Evolutionary conservation across 2,329 filamentous ascomycete species (phyloP), one percentile per base, ranked within the genome.

Genomic region (Drechslerella stenobrocha): DNA sequence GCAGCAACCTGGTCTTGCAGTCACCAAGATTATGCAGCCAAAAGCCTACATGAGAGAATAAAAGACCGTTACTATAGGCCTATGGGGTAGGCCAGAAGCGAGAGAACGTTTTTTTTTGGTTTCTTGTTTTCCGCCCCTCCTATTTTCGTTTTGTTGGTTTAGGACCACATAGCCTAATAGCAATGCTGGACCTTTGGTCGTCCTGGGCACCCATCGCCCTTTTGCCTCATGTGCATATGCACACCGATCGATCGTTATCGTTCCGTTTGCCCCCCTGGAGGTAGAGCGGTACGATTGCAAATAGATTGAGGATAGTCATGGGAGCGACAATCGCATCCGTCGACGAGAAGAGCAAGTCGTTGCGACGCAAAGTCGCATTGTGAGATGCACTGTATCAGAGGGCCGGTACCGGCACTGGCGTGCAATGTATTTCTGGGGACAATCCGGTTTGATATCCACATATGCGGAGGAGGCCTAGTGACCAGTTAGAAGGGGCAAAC

Each of bases 1-100:
- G 60, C 60, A 66, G 45, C 40, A 66, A 66, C 60, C 60, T 66
- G 42, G 60, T 66, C 60, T 45, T 26, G 46, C 60, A 48, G 60
- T 66, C 60, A 66, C 60, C 53, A 45, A 42, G 60, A 59, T 59
- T 67, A 67, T 60, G 53, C 53, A 59, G 26, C 42, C 47, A 18
- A 42, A 20, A 42, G 15, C n/a, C 37, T 42, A 18, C 37, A 20
- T 42, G 9, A n/a, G 15, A 42, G 37, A 42, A 42, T 42, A 59
- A 56, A 60, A 59, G n/a, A 67, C 63, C n/a, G 55, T 55, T 52
- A 42, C 28, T 59, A 53, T 47, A 23, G 44, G 28, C 24, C 23
- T 32, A 28, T 45, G 45, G 50, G 18, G 50, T 48, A 55, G 45
- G 30, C 5, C 22, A 32, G 11, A 34, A 42, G 30, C 40, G 48